Evolutionary conservation across 768 basidiomycete genomes (phyloP).

Genomic region (Podaxis pistillaris): DNA sequence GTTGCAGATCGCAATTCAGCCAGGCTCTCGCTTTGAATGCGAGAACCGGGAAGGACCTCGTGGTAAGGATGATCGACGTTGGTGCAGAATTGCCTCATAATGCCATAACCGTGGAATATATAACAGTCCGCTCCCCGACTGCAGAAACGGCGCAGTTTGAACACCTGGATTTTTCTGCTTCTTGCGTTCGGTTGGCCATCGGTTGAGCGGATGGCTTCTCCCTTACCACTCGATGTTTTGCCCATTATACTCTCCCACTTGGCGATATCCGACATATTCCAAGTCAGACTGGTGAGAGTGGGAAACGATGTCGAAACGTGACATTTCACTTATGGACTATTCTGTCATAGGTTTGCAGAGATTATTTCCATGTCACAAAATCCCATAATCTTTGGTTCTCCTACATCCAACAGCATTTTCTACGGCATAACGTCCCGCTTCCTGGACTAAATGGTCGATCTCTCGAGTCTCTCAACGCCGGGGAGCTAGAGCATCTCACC

Average conservation of each 20-base stretch:
- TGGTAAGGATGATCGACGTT: slow-evolving; percentile 11
- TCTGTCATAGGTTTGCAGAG: slow-evolving; percentile 42
- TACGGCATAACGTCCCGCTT: slow-evolving; percentile 44
- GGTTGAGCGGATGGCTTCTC: slow-evolving; percentile 13
- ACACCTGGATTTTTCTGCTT: background rate
- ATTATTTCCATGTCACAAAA: slow-evolving; percentile 40
- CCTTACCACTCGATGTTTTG: slow-evolving; percentile 50
- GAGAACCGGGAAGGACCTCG: slow-evolving; percentile 4
- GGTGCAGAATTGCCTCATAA: background rate
- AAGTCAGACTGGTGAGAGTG: slow-evolving; percentile 43
- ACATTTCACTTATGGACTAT: background rate
- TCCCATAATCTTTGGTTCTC: slow-evolving; percentile 49
- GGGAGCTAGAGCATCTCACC: slow-evolving; percentile 43
- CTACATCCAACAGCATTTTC: slow-evolving; percentile 40
- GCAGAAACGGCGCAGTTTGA: background rate
- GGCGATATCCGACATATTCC: slow-evolving; percentile 38
- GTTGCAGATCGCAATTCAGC: background rate
- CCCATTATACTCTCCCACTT: slow-evolving; percentile 42
- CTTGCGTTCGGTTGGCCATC: background rate
- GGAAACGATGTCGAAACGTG: background rate
- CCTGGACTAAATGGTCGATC: slow-evolving; percentile 34
- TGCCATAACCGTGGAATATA: background rate
- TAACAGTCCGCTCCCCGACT: background rate
- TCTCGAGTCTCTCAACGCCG: slow-evolving; percentile 34
- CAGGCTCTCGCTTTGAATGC: background rate